Percentiles rank a stretch among this genome's conserved stretches.
phyloP scores from a whole-genome alignment of 805 yeast species.

The Hanseniaspora clermontiae region DNA sequence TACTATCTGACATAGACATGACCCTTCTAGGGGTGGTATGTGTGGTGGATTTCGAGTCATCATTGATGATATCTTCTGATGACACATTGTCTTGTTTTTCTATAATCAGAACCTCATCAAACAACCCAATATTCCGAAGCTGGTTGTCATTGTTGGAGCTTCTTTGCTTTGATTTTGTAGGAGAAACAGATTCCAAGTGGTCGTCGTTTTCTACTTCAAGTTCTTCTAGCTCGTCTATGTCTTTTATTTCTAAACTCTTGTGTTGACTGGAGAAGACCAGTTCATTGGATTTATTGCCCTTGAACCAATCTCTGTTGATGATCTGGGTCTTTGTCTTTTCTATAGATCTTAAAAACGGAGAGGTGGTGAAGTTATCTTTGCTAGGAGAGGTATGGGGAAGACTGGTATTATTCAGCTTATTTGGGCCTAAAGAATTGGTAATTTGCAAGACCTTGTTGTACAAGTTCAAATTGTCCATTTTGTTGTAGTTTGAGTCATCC shows the following conservation, averaged over 20 bases:
- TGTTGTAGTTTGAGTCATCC: constrained; percentile 15
- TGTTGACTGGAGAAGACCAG: neutral
- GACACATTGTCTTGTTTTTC: neutral
- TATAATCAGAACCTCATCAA: neutral
- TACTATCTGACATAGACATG: neutral
- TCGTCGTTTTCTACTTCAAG: neutral
- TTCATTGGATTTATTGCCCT: neutral
- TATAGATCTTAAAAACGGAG: constrained; percentile 13
- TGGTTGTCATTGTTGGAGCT: neutral
- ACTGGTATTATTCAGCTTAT: neutral
- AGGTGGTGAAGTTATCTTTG: neutral
- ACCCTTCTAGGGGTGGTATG: neutral
- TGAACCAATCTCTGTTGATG: constrained; percentile 4
- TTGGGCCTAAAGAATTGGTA: constrained; percentile 20
- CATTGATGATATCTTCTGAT: neutral
- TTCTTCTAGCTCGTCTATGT: neutral
- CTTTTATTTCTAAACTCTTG: neutral
- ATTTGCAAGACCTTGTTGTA: constrained; percentile 27
- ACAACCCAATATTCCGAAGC: neutral
- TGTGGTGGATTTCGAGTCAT: neutral
- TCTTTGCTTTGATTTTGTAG: neutral
- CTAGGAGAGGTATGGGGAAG: neutral
- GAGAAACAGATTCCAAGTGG: neutral
- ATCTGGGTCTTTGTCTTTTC: constrained; percentile 10
- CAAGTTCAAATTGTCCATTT: constrained; percentile 27